Base-by-base conservation (phyloP, 257 asterid genomes). In the Fraxinus anomala region DNA sequence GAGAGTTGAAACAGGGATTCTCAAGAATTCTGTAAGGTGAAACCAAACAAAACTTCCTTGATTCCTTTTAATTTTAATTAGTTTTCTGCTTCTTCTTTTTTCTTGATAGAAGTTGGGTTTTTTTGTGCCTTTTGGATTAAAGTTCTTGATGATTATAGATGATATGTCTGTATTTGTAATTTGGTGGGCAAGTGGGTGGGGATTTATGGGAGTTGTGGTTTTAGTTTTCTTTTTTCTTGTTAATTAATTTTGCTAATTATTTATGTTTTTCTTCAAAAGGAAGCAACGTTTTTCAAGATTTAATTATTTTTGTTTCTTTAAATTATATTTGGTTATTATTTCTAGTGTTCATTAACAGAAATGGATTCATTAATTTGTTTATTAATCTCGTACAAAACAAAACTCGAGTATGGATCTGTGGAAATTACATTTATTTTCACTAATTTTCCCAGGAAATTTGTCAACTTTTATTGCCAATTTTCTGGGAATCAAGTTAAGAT, bases 391-490 rank as follows among this genome's bases (percentile, higher is more conserved):
- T 24, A 11, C 49, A 11, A 1, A 63, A 26, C 34, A 23, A 63
- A 24, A 63, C 36, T 14, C 26, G 69, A 63, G 16, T 63, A 0
- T 63, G 69, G 69, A 63, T 63, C 69, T 63, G 34, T 63, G 69
- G 3, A 23, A 63, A 23, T 23, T 63, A 63, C n/a, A 3, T 24
- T 23, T 24, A 11, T 24, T 63, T 59, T 56, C 14, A 21, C 30
- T 6, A 59, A 63, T 5, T 76, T 74, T 67, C 83, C 80, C 75
- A 76, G 79, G 84, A 21, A 12, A 72, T 66, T 76, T 61, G 70
- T 40, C 37, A 30, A 21, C 17, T 74, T 34, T 7, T 39, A 61
- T 24, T 69, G 51, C 73, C 49, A 42, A 14, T 76, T 85, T 10
- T 61, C n/a, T 36, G 59, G 33, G 56, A 56, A 80, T 74, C 49